Evolutionary conservation across 495 filamentous ascomycete species (phyloP).

Genomic region (Neurospora sp.): DNA sequence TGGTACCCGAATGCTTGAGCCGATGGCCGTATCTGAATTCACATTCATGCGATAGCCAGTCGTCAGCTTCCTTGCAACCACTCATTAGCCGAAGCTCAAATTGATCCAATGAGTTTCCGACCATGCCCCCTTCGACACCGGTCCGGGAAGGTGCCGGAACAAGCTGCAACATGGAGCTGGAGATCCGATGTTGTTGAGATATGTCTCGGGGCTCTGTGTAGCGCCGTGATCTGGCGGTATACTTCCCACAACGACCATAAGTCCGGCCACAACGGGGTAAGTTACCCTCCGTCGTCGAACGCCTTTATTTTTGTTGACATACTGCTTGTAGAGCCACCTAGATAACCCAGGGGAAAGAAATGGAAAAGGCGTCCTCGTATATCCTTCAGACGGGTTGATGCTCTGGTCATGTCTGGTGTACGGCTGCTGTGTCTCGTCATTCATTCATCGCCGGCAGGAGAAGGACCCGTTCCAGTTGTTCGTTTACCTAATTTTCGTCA

Average conservation of each 20-base stretch:
- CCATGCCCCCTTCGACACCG: constrained; percentile 7
- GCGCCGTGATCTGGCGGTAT: constrained; percentile 17
- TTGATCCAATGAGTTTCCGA: constrained; percentile 6
- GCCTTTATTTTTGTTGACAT: neutral
- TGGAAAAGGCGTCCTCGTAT: constrained; percentile 12
- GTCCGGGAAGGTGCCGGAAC: neutral
- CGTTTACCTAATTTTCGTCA: constrained; percentile 26
- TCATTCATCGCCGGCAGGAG: constrained; percentile 30
- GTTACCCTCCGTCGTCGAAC: neutral
- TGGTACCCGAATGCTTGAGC: neutral
- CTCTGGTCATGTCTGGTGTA: constrained; percentile 34
- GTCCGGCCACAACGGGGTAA: neutral
- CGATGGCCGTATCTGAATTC: neutral
- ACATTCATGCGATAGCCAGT: neutral
- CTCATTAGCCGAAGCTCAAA: neutral
- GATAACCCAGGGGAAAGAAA: neutral
- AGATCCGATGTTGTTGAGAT: constrained; percentile 13
- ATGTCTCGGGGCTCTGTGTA: constrained; percentile 10
- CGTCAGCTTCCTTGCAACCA: neutral
- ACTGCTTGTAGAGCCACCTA: neutral
- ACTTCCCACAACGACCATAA: constrained; percentile 10
- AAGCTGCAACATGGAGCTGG: neutral
- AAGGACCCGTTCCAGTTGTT: constrained; percentile 28
- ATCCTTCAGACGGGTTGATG: constrained; percentile 28
- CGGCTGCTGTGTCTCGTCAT: constrained; percentile 38